A percentile compares a stretch with the other conserved stretches of the same genome.
These are phyloP conservation scores for Sordariomycetes sp. DNA, from an alignment of 2,329 filamentous ascomycete genomes.

Conservation along the genomic window DNA sequence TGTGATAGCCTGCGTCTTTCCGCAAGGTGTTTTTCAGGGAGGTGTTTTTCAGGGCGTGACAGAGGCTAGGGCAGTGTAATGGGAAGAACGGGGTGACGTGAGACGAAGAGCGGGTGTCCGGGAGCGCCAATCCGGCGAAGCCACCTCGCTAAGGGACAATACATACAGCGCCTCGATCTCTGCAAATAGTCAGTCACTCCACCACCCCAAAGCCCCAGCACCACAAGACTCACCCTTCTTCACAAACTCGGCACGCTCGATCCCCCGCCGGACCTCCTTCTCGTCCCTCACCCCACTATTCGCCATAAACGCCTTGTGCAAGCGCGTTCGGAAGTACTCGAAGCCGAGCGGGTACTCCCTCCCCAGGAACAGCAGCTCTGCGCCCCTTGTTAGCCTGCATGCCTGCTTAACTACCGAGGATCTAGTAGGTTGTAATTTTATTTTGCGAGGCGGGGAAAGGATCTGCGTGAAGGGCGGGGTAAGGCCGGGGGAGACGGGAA, in stretches of 20 bases:
- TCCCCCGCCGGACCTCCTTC: conserved; percentile 62
- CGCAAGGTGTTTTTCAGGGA: too few relatives aligned
- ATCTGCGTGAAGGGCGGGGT: neutral
- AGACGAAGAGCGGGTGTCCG: neutral
- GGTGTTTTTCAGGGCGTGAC: too few relatives aligned
- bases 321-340: conserved; percentile 65
- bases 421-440: neutral
- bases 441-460: neutral
- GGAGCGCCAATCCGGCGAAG: neutral
- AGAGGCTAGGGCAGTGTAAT: too few relatives aligned
- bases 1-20: too few relatives aligned
- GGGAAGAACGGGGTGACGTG: neutral
- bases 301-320: conserved; percentile 77
- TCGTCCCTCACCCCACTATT: conserved; percentile 63
- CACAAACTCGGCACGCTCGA: conserved; percentile 74
- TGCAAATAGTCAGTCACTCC: conserved; percentile 20
- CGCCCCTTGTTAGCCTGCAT: neutral
- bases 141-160: neutral
- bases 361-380: conserved; percentile 77
- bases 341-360: conserved; percentile 79
- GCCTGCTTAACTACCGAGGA: neutral
- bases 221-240: conserved; percentile 62
- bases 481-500: neutral
- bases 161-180: conserved; percentile 87
- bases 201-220: neutral